Evolutionary conservation across 495 filamentous ascomycete genomes (phyloP).

Genomic region (Penicillium subrubescens): DNA sequence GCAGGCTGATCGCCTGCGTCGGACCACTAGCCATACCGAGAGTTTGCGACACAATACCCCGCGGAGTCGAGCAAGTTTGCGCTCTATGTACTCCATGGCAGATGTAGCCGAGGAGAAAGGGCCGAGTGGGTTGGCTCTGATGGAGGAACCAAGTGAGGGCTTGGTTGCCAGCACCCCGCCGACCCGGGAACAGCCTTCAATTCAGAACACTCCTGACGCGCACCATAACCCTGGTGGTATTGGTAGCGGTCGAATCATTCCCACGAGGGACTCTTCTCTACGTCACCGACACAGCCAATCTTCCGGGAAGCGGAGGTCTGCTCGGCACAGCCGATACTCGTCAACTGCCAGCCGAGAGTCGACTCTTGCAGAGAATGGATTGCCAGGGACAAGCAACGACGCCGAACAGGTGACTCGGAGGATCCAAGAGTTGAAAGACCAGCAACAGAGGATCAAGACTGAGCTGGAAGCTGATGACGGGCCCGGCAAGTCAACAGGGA

Average conservation of each 20-base stretch:
- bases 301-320: conserved; percentile 35
- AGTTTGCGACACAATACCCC: conserved; percentile 38
- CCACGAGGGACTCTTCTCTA: conserved; percentile 67
- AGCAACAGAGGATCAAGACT: conserved; percentile 49
- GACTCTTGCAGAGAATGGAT: conserved; percentile 31
- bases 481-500: conserved; percentile 37
- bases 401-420: conserved; percentile 50
- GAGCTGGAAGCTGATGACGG: conserved; percentile 39
- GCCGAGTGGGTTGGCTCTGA: conserved; percentile 19
- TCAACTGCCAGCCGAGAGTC: conserved; percentile 43
- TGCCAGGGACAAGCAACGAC: conserved; percentile 37
- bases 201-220: conserved; percentile 32
- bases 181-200: conserved; percentile 29
- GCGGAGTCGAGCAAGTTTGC: conserved; percentile 44
- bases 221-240: conserved; percentile 44
- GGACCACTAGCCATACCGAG: conserved; percentile 43
- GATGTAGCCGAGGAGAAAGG: conserved; percentile 45
- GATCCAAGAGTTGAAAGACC: conserved; percentile 55
- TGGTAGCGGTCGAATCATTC: conserved; percentile 58
- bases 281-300: conserved; percentile 52
- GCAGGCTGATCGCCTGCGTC: conserved; percentile 36
- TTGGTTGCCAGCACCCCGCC: conserved; percentile 28
- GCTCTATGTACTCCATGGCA: conserved; percentile 49
- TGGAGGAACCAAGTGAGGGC: conserved; percentile 25
- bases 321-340: conserved; percentile 43